Evolutionary conservation across 345 rosid genomes (phyloP), one percentile per base, ranked within the genome.

Genomic region (Hibiscus tridactylites): DNA sequence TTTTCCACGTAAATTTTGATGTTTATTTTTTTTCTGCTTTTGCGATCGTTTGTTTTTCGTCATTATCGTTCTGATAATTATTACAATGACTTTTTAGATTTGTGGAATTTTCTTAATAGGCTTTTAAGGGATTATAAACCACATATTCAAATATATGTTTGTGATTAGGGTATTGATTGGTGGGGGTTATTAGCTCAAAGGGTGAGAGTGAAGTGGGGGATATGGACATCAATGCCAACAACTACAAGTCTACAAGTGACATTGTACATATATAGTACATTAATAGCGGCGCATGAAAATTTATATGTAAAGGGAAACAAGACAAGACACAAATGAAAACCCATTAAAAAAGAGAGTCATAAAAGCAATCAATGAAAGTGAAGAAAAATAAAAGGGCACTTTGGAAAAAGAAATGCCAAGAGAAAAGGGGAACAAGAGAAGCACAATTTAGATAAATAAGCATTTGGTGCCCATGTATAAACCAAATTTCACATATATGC

Each of bases 261-360:
- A 8, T 13, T 59, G 52, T 9, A 39, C 44, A 8, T 39, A 1
- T 24, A 26, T 53, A 21, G 63, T 46, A 16, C 57, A 71, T 19
- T 19, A 21, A 47, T 59, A 42, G 53, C 74, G 80, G 78, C 75
- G 75, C 73, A 50, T 65, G 79, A 74, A 15, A 62, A 49, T 47
- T 3, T 6, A 65, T 21, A 67, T 49, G 61, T 16, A 59, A n/a
- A 56, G 3, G 50, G 42, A 39, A 37, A 21, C 31, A 11, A 65
- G 9, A 35, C 61, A 61, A 21, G 58, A 64, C 56, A 57, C 28
- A 44, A 13, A 35, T 21, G 52, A 46, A 65, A 35, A 61, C 26
- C 42, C 11, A 79, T 63, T 19, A 35, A 21, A 47, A 65, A 15
- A 11, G 62, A 69, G 13, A 44, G 77, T 69, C 77, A 78, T 66